Base-by-base conservation (phyloP, 805 yeast species). In the Kodamaea sagamina region DNA sequence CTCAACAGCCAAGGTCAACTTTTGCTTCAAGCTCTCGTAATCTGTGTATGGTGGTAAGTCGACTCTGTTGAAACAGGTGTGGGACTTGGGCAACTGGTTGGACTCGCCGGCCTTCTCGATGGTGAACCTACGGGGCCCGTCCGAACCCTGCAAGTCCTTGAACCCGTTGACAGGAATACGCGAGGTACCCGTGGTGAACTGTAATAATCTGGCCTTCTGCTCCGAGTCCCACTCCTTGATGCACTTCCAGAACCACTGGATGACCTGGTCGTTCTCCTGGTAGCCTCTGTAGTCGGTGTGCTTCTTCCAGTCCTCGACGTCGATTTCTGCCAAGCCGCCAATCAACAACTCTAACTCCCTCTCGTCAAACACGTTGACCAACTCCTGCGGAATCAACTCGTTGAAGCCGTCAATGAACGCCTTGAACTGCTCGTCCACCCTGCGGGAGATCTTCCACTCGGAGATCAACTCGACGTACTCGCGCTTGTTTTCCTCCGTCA, bases 141-240 rank as follows among this genome's bases (percentile, higher is more conserved):
- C 99, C 17, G 96, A 86, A 52, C 99, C 99, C 71, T 93, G 99
- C 57, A 93, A 76, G 68, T 93, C 99, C 67, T 93, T 93, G 77
- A 93, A 93, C 31, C 99, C 99, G 67, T 92, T 93, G 51, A 93
- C 99, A 6, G 99, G 99, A 44, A 93, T 93, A 72, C 99, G 84
- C 16, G 97, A 89, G 3, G 99, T 93, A 77, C 99, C 99, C 1
- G 99, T 93, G 15, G 99, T 92, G 64, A 93, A 93, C 68, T 93
- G 99, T 54, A 93, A 73, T 62, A 93, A 74, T 67, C 99, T 81
- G 2, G 98, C 96, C 65, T 89, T 86, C 65, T 92, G 97, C 65
- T 93, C 99, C 43, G 89, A 79, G 63, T 93, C 98, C 97, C 97
- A 90, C 61, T 84, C 87, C 41, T 83, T 74, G 54, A 93, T 82